A percentile compares a stretch with the other conserved stretches of the same genome.
These are phyloP conservation scores for Chaetothyriales sp. DNA, from an alignment of 2,329 filamentous ascomycete genomes.

Conservation along the genomic window DNA sequence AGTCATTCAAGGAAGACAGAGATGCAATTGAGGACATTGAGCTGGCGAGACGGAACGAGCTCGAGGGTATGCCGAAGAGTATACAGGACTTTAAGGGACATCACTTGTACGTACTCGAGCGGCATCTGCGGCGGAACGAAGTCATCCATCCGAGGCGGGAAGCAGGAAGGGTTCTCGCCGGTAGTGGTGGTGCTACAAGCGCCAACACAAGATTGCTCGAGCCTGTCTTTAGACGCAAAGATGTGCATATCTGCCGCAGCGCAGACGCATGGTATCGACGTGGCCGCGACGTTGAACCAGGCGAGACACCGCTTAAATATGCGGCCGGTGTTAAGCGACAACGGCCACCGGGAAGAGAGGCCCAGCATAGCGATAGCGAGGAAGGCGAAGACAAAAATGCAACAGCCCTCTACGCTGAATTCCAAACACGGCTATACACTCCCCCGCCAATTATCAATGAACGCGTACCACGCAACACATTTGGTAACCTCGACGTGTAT, in stretches of 20 bases:
- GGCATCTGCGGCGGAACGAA: slow-evolving; percentile 72
- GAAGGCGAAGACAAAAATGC: slow-evolving; percentile 38
- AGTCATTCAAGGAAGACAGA: slow-evolving; percentile 42
- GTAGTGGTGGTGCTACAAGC: slow-evolving; percentile 24
- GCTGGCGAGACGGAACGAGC: slow-evolving; percentile 54
- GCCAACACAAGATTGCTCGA: slow-evolving; percentile 46
- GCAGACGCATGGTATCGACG: slow-evolving; percentile 84
- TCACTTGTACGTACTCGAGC: slow-evolving; percentile 67
- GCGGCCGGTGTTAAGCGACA: slow-evolving; percentile 36
- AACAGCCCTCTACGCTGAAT: slow-evolving; percentile 44
- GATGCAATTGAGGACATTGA: slow-evolving; percentile 77
- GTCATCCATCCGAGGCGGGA: slow-evolving; percentile 59
- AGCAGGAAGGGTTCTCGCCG: slow-evolving; percentile 64
- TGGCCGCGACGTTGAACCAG: slow-evolving; percentile 62
- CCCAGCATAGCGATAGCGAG: slow-evolving; percentile 27
- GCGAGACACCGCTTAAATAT: slow-evolving; percentile 72
- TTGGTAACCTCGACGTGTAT: slow-evolving; percentile 51
- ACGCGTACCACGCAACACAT: slow-evolving; percentile 49
- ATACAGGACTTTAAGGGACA: slow-evolving; percentile 80
- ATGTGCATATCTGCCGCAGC: slow-evolving; percentile 66
- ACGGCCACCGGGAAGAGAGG: slow-evolving; percentile 2
- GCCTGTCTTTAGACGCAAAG: slow-evolving; percentile 64
- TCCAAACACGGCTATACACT: slow-evolving; percentile 56
- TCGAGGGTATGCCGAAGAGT: slow-evolving; percentile 75
- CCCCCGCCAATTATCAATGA: slow-evolving; percentile 65